Evolutionary conservation across 2,329 filamentous ascomycete genomes (phyloP).

Genomic region (Fusarium veterinarium): DNA sequence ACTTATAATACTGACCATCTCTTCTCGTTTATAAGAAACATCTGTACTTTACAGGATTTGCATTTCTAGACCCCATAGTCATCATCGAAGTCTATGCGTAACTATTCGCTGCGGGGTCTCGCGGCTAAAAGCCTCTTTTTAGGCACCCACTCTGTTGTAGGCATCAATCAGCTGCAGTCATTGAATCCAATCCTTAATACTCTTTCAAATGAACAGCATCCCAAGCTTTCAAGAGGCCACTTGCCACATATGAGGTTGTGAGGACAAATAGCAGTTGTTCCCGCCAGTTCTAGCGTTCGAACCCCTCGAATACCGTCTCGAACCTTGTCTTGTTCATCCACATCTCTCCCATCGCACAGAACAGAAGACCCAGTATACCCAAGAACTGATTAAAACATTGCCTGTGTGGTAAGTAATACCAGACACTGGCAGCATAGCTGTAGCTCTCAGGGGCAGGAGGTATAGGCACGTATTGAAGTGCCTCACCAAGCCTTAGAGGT

Average conservation of each 20-base stretch:
- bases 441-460: neutral
- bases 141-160: neutral
- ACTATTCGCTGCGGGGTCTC: too few relatives aligned
- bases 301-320: neutral
- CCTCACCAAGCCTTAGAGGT: neutral
- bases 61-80: too few relatives aligned
- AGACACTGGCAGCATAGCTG: neutral
- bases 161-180: neutral
- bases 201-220: neutral
- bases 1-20: too few relatives aligned
- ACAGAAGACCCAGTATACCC: neutral
- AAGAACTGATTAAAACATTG: constrained; percentile 10
- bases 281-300: neutral
- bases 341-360: neutral
- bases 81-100: too few relatives aligned
- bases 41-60: too few relatives aligned
- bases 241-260: neutral
- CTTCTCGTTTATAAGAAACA: too few relatives aligned
- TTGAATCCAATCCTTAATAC: too few relatives aligned
- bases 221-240: neutral
- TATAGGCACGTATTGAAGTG: neutral
- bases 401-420: constrained; percentile 9
- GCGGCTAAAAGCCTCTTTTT: too few relatives aligned
- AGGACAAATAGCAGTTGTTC: neutral
- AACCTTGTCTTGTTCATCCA: neutral